Percentiles rank a stretch among this genome's conserved stretches.
Conservation (phyloP, 768 basidiomycete species). For the Saitozyma sp. region DNA sequence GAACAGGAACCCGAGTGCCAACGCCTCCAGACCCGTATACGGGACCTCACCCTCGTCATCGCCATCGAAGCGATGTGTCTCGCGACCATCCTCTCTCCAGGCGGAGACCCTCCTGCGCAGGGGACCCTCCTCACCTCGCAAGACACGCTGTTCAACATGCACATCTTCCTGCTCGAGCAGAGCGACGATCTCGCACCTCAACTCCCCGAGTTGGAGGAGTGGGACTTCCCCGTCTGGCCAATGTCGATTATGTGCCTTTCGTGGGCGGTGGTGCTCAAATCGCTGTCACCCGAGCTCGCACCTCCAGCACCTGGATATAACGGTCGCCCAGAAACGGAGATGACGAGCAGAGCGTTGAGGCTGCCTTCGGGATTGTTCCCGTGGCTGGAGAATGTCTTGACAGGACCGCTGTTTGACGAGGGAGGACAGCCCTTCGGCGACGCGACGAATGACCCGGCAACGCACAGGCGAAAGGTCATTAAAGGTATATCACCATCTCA, state of each 20-base stretch:
- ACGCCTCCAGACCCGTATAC: constrained; percentile 21
- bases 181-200: constrained; percentile 53
- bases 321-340: constrained; percentile 60
- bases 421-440: constrained; percentile 69
- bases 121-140: constrained; percentile 48
- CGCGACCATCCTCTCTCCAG: constrained; percentile 19
- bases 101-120: constrained; percentile 16
- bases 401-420: constrained; percentile 62
- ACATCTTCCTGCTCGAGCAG: constrained; percentile 57
- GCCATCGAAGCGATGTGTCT: constrained; percentile 36
- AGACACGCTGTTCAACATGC: constrained; percentile 56
- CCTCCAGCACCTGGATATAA: constrained; percentile 59
- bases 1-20: constrained; percentile 49
- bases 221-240: constrained; percentile 62
- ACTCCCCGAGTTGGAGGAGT: constrained; percentile 61
- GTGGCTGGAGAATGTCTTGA: constrained; percentile 35
- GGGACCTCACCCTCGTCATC: constrained; percentile 34
- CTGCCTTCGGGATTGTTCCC: constrained; percentile 56
- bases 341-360: constrained; percentile 63
- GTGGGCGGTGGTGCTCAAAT: constrained; percentile 74
- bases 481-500: constrained; percentile 64
- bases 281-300: constrained; percentile 37
- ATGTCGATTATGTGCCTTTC: constrained; percentile 71
- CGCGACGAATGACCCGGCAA: constrained; percentile 65
- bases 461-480: constrained; percentile 70